These are phyloP conservation scores for Nicotiana benthamiana DNA, from an alignment of 257 asterid genomes.

Conservation along the genomic window DNA sequence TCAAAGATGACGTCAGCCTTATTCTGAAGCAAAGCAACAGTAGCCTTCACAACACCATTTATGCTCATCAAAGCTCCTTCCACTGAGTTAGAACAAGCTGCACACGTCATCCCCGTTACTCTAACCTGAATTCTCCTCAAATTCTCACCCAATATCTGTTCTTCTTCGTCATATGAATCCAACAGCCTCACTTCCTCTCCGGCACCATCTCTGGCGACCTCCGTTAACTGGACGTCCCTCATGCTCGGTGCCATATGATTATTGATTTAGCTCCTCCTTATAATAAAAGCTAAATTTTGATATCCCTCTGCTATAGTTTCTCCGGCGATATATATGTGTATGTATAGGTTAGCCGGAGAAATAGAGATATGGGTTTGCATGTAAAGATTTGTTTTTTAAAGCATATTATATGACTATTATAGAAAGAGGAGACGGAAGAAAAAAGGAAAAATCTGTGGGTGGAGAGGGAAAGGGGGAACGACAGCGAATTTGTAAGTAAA, in stretches of 20 bases:
- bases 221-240: conserved; percentile 67
- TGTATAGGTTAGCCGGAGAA: conserved; percentile 15
- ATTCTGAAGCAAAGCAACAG: conserved; percentile 92
- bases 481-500: conserved; percentile 37
- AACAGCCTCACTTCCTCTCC: conserved; percentile 70
- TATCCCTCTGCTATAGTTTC: neutral
- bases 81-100: conserved; percentile 93
- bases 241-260: conserved; percentile 44
- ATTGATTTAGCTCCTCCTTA: neutral
- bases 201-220: conserved; percentile 14
- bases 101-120: conserved; percentile 96
- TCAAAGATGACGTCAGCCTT: conserved; percentile 75
- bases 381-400: neutral
- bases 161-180: conserved; percentile 44
- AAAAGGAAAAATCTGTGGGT: conserved; percentile 29
- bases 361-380: neutral
- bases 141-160: conserved; percentile 19
- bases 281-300: conserved; percentile 3
- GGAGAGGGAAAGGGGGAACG: conserved; percentile 13
- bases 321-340: neutral
- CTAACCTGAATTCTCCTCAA: conserved; percentile 65
- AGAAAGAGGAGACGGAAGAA: neutral
- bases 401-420: neutral
- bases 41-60: conserved; percentile 74
- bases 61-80: conserved; percentile 67